Base-by-base conservation (phyloP, 2,329 filamentous ascomycete species). In the Colletotrichum sp. region DNA sequence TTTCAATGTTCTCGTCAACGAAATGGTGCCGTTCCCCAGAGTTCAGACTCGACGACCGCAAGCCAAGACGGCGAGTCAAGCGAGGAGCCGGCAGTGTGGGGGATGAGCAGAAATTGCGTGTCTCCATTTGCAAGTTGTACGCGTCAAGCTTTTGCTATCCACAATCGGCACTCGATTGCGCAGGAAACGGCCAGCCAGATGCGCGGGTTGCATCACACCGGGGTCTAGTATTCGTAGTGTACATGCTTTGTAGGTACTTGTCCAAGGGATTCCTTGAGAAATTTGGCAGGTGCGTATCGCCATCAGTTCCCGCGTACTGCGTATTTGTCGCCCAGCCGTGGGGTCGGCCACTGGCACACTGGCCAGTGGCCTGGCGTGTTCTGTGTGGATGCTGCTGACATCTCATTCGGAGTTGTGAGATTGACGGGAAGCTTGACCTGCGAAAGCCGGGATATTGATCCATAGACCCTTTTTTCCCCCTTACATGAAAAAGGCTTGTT, bases 361-460 rank as follows among this genome's bases (percentile, higher is more conserved):
- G 16, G 60, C 34, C 21, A 71, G 30, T 39, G 13, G 26, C 39
- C 52, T 36, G 71, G 10, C 30, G 26, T 26, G 55, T 63, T 18
- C 43, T 16, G 32, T 73, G 59, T 69, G 55, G 55, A 26, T 70
- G 57, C 57, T 70, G 57, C 57, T 70, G 65, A 63, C 55, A 69
- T 69, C 55, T 64, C 28, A 7, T 43, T 26, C 16, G 21, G 28
- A n/a, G 18, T 55, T 61, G 39, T 28, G 39, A 69, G 57, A 69
- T 64, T 73, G 65, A 73, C 24, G 65, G 55, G 57, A 73, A 73
- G 71, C 71, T 73, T 69, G 71, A 63, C 55, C 61, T 39, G 55
- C 21, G 68, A 63, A 43, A 28, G 21, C 65, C 30, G 30, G 65
- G 71, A 69, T 57, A 16, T 64, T 18, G 30, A 57, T 63, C 71